Conservation (phyloP, 192 early-diverging fungal genomes). For the Chytriomyces sp. region DNA sequence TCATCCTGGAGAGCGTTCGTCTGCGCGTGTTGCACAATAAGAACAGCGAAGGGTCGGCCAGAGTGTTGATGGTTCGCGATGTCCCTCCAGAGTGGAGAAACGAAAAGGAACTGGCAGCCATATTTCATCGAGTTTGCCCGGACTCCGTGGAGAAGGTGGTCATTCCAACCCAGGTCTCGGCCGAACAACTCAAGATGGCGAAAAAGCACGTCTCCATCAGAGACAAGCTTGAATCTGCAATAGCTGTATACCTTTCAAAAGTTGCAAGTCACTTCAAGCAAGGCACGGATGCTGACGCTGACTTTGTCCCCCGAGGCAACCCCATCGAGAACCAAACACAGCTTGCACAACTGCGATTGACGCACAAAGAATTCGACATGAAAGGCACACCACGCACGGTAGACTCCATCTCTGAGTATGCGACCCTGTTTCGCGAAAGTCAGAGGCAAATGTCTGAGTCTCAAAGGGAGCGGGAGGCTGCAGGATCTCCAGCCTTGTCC, state of each 20-base stretch:
- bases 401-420: constrained; percentile 10
- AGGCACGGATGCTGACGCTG: neutral
- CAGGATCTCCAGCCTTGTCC: constrained; percentile 18
- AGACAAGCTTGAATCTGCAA: constrained; percentile 21
- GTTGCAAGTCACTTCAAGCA: neutral
- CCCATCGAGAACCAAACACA: neutral
- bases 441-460: constrained; percentile 28
- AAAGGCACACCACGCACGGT: neutral
- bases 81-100: constrained; percentile 64
- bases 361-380: neutral
- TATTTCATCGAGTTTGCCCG: constrained; percentile 40
- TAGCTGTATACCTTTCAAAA: constrained; percentile 20
- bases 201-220: neutral
- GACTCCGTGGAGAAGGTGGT: constrained; percentile 37
- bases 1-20: constrained; percentile 60
- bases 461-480: constrained; percentile 34
- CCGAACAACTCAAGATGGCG: neutral
- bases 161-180: neutral
- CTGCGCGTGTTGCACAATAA: constrained; percentile 68
- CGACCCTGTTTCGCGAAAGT: neutral
- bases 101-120: constrained; percentile 25
- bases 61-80: constrained; percentile 71
- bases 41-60: constrained; percentile 46
- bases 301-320: neutral
- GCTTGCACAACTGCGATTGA: neutral